Conservation (phyloP, 1,139 yeast species). For the Hyphopichia khmerensis region DNA sequence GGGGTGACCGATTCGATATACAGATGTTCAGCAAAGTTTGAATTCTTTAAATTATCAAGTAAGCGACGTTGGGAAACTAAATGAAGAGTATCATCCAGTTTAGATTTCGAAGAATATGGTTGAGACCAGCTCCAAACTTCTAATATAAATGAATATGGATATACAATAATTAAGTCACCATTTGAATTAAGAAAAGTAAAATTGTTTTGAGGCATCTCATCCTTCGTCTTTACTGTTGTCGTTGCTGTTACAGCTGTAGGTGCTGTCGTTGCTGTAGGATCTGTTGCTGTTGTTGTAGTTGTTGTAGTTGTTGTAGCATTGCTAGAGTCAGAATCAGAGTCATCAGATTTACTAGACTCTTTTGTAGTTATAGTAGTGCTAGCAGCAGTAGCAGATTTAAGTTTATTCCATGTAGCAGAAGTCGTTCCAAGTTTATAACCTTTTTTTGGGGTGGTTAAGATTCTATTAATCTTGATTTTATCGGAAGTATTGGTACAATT, state of each 20-base stretch:
- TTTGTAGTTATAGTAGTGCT: not conserved
- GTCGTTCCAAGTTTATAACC: constrained; percentile 44
- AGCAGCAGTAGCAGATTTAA: constrained; percentile 31
- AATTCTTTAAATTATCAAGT: no score
- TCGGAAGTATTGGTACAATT: constrained; percentile 10
- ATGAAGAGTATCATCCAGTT: not conserved
- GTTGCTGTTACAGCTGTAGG: no score
- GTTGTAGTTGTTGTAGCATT: not conserved
- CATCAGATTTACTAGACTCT: no score
- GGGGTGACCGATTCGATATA: constrained; percentile 11
- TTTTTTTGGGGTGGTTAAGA: constrained; percentile 23
- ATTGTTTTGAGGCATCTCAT: no score
- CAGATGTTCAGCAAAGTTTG: constrained; percentile 11
- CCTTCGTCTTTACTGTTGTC: no score
- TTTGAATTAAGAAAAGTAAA: constrained; percentile 35
- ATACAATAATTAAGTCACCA: constrained; percentile 47
- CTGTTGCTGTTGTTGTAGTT: not conserved
- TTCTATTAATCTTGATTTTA: constrained; percentile 18
- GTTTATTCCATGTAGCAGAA: constrained; percentile 45
- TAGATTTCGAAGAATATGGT: constrained; percentile 9
- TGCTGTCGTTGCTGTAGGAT: no score
- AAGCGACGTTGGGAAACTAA: constrained; percentile 9
- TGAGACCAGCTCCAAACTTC: constrained; percentile 57
- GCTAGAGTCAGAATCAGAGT: no score
- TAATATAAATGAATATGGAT: constrained; percentile 21